Evolutionary conservation across 495 filamentous ascomycete genomes (phyloP).

Genomic region (Podospora australis): DNA sequence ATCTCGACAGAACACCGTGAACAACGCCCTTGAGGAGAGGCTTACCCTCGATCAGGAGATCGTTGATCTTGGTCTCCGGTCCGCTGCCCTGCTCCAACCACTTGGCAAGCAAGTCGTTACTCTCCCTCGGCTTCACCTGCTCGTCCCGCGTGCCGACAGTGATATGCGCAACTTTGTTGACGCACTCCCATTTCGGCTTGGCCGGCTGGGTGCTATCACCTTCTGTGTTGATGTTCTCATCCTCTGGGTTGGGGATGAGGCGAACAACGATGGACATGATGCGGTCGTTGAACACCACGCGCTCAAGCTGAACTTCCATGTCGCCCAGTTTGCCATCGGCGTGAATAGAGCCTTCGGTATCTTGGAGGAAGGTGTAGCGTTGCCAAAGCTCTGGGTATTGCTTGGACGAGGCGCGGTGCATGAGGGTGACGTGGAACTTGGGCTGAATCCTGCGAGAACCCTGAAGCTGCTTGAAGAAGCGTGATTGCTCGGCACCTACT

Average conservation of each 20-base stretch:
- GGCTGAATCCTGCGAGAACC: slow-evolving; percentile 66
- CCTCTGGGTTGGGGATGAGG: slow-evolving; percentile 35
- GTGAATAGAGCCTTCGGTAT: slow-evolving; percentile 27
- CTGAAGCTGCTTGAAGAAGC: slow-evolving; percentile 71
- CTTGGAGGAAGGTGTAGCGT: slow-evolving; percentile 48
- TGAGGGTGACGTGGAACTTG: slow-evolving; percentile 89
- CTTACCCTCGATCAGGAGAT: slow-evolving; percentile 42
- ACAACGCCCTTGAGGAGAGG: slow-evolving; percentile 35
- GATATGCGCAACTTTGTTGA: slow-evolving; percentile 77
- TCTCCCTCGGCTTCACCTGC: slow-evolving; percentile 83
- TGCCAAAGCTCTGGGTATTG: slow-evolving; percentile 65
- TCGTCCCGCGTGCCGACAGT: slow-evolving; percentile 74
- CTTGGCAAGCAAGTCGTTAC: slow-evolving; percentile 69
- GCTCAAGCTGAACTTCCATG: slow-evolving; percentile 47
- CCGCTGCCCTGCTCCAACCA: slow-evolving; percentile 55
- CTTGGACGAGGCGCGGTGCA: slow-evolving; percentile 62
- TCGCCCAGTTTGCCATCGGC: slow-evolving; percentile 36
- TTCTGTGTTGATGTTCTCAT: slow-evolving; percentile 31
- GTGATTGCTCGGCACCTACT: slow-evolving; percentile 41
- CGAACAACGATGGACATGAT: slow-evolving; percentile 85
- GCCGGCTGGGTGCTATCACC: slow-evolving; percentile 1
- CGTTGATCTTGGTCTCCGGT: slow-evolving; percentile 38
- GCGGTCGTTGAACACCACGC: slow-evolving; percentile 69
- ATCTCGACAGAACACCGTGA: slow-evolving; percentile 39
- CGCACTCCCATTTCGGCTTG: slow-evolving; percentile 52